These are phyloP conservation scores for Mycena latifolia DNA, from an alignment of 768 basidiomycete species.

Conservation along the genomic window DNA sequence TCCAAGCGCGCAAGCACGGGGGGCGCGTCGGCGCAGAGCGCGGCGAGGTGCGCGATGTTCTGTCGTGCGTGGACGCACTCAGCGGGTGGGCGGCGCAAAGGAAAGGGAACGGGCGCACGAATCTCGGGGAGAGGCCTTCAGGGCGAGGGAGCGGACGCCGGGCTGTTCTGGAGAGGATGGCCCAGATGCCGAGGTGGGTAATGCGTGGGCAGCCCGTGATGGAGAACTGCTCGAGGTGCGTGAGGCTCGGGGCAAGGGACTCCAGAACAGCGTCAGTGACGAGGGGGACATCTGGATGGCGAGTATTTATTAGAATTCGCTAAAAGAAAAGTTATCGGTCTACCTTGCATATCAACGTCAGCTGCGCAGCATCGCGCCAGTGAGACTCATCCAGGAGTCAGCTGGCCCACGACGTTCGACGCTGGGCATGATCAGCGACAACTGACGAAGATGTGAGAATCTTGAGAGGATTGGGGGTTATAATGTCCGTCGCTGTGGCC, in stretches of 20 bases:
- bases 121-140: constrained; percentile 74
- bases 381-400: constrained; percentile 66
- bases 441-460: constrained; percentile 65
- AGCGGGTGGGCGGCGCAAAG: neutral
- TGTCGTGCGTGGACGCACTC: constrained; percentile 41
- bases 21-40: constrained; percentile 49
- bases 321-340: too few species aligned
- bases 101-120: constrained; percentile 55
- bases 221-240: constrained; percentile 66
- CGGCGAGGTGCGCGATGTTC: constrained; percentile 64
- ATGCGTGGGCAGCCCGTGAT: constrained; percentile 79
- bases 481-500: constrained; percentile 72
- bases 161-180: constrained; percentile 57
- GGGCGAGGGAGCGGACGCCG: constrained; percentile 65
- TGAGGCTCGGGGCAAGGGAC: constrained; percentile 61
- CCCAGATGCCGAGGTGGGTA: constrained; percentile 69
- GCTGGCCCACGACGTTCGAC: constrained; percentile 58
- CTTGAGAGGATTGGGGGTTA: constrained; percentile 61
- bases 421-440: constrained; percentile 85
- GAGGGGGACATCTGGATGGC: constrained; percentile 61
- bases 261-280: constrained; percentile 71
- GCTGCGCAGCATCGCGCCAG: constrained; percentile 60
- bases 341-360: constrained; percentile 82
- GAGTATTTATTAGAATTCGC: too few species aligned
- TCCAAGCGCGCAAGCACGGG: constrained; percentile 57